These are phyloP conservation scores for Cantharellus cinnabarinus DNA, from an alignment of 768 basidiomycete species.

Conservation along the genomic window DNA sequence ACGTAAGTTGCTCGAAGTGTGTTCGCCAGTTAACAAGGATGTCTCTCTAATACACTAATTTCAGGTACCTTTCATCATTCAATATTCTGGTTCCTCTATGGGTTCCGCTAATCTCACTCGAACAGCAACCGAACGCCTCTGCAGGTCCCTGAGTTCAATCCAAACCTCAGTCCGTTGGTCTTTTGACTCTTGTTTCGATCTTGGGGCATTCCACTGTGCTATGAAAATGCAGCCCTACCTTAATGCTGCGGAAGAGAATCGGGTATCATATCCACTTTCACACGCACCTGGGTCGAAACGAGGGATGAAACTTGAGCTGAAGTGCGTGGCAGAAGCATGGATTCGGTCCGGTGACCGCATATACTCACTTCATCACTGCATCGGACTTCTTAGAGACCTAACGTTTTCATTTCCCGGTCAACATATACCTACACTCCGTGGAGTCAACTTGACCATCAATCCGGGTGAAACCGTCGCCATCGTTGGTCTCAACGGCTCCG, in stretches of 20 bases:
- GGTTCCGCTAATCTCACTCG: conserved; percentile 72
- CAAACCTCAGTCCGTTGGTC: conserved; percentile 45
- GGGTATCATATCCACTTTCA: conserved; percentile 26
- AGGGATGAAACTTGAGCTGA: conserved; percentile 53
- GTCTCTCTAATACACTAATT: conserved; percentile 14
- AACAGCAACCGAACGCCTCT: conserved; percentile 49
- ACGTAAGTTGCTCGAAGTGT: neutral
- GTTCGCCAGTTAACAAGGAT: neutral
- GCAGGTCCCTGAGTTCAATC: conserved; percentile 43
- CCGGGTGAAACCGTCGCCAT: conserved; percentile 70
- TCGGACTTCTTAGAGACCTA: conserved; percentile 24
- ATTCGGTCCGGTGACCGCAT: neutral
- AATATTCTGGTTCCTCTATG: conserved; percentile 51
- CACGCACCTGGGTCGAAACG: conserved; percentile 13
- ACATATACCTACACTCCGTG: conserved; percentile 36
- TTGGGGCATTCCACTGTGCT: conserved; percentile 70
- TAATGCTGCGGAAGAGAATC: conserved; percentile 36
- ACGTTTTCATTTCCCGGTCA: conserved; percentile 69
- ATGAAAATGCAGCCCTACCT: conserved; percentile 48
- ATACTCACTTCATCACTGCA: neutral
- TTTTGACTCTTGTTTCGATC: conserved; percentile 71
- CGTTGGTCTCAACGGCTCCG: conserved; percentile 27
- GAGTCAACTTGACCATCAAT: conserved; percentile 48
- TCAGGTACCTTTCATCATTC: conserved; percentile 33
- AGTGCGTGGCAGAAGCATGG: conserved; percentile 22